Evolutionary conservation across 345 rosid genomes (phyloP).

Genomic region (Microcos paniculata): DNA sequence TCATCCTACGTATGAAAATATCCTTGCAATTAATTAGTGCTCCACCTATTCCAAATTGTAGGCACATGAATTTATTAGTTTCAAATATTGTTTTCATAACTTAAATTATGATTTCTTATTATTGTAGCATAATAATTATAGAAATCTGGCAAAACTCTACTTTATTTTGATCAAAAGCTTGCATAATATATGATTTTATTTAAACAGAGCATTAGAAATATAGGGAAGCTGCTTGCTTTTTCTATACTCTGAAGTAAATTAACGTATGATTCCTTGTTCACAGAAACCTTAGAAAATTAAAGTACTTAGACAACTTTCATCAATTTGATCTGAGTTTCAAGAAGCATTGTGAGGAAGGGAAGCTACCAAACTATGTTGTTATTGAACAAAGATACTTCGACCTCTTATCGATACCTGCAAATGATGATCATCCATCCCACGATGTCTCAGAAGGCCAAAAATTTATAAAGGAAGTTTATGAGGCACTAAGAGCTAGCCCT

Average conservation of each 20-base stretch:
- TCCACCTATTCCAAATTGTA: background rate
- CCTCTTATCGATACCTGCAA: constrained; percentile 34
- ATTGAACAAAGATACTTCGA: constrained; percentile 46
- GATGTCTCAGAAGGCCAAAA: constrained; percentile 58
- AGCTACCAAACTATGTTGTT: constrained; percentile 50
- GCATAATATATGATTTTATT: background rate
- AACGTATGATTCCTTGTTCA: background rate
- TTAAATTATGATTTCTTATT: background rate
- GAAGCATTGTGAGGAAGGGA: constrained; percentile 46
- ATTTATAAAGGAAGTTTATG: constrained; percentile 53
- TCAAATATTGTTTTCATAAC: background rate
- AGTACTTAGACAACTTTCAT: constrained; percentile 42
- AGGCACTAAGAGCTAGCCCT: constrained; percentile 51
- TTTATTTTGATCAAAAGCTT: background rate
- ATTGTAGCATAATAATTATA: background rate
- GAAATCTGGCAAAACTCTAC: background rate
- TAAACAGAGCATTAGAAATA: background rate
- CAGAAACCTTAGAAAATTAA: constrained; percentile 46
- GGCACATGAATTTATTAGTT: background rate
- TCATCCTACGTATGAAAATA: too few species aligned
- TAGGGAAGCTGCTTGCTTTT: background rate
- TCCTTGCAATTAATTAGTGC: background rate
- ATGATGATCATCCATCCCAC: constrained; percentile 58
- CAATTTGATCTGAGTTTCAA: constrained; percentile 40
- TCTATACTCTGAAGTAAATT: background rate